Percentiles rank a stretch among this genome's conserved stretches.
These are phyloP conservation scores for Lactarius sp. DNA, from an alignment of 768 basidiomycete genomes.

Conservation along the genomic window DNA sequence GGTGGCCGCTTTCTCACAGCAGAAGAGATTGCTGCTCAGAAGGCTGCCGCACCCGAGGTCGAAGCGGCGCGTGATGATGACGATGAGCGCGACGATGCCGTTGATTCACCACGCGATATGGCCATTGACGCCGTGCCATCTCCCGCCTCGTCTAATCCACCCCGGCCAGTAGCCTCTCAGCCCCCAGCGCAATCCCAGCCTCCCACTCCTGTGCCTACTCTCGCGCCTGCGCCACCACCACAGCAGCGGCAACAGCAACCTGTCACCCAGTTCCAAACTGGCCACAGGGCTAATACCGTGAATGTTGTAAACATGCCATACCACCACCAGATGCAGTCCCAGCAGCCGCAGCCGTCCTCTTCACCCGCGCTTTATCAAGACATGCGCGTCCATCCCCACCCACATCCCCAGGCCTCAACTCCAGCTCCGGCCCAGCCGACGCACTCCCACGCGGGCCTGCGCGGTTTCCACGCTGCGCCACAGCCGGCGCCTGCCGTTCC, in stretches of 20 bases:
- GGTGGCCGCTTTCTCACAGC: constrained; percentile 97
- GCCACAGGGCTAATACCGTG: constrained; percentile 9
- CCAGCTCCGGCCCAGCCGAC: constrained; percentile 7
- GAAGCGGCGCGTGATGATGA: constrained; percentile 36
- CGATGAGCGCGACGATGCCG: constrained; percentile 44
- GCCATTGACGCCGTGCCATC: constrained; percentile 9
- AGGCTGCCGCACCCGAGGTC: constrained; percentile 39
- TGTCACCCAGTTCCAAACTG: constrained; percentile 6
- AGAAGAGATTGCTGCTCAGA: constrained; percentile 87
- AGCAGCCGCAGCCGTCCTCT: constrained; percentile 26
- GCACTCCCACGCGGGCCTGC: constrained; percentile 18
- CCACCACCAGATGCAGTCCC: constrained; percentile 27
- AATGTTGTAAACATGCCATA: constrained; percentile 17
- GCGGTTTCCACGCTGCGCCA: constrained; percentile 12
- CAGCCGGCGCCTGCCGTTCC: constrained; percentile 7
- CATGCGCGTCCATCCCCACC: constrained; percentile 25
- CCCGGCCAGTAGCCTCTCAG: constrained; percentile 4
- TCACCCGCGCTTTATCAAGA: constrained; percentile 23
- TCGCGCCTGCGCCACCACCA: constrained; percentile 23
- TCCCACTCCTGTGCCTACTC: constrained; percentile 7
- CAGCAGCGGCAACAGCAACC: constrained; percentile 15
- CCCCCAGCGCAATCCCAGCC: constrained; percentile 8
- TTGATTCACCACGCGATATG: constrained; percentile 23
- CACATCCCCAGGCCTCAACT: constrained; percentile 6
- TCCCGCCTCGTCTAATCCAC: constrained; percentile 10